Percentiles rank a stretch among this genome's conserved stretches.
These are phyloP conservation scores for Chrysophaeum taylorii DNA, from an alignment of 352 stramenopile species.

Conservation along the genomic window DNA sequence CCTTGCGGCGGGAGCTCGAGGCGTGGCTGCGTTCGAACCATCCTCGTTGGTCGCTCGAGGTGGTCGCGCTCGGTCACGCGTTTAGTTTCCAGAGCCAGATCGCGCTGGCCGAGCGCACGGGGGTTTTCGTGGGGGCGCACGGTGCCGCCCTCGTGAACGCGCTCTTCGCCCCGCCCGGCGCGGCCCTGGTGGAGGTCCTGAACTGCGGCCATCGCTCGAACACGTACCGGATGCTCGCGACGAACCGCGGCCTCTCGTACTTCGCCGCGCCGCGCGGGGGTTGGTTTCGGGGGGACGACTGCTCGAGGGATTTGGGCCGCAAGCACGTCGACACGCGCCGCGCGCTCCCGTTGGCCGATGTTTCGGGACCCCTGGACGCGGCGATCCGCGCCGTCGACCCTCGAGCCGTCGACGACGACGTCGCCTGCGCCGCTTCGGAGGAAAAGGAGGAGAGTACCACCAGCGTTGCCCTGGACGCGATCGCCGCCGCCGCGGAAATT, in stretches of 20 bases:
- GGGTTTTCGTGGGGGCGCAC: conserved; percentile 1
- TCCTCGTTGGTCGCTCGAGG: background rate
- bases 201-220: conserved; percentile 5
- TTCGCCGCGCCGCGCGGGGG: background rate
- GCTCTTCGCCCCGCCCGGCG: background rate
- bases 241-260: conserved; percentile 4
- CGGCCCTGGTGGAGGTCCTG: background rate
- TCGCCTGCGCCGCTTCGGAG: too few species aligned
- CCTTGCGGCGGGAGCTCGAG: background rate
- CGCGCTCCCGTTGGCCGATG: background rate
- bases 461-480: too few species aligned
- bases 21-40: background rate
- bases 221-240: conserved; percentile 1
- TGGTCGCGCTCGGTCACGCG: background rate
- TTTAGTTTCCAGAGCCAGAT: background rate
- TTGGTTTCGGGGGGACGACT: background rate
- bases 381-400: background rate
- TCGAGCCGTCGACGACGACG: too few species aligned
- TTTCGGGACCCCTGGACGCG: background rate
- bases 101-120: background rate
- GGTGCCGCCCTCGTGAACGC: background rate
- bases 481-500: too few species aligned
- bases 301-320: background rate
- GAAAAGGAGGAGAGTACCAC: too few species aligned
- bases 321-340: conserved; percentile 5